A percentile compares a stretch with the other conserved stretches of the same genome.
Evolutionary conservation across 2,329 filamentous ascomycete genomes (phyloP).

Genomic region (Scedosporium minutisporum): DNA sequence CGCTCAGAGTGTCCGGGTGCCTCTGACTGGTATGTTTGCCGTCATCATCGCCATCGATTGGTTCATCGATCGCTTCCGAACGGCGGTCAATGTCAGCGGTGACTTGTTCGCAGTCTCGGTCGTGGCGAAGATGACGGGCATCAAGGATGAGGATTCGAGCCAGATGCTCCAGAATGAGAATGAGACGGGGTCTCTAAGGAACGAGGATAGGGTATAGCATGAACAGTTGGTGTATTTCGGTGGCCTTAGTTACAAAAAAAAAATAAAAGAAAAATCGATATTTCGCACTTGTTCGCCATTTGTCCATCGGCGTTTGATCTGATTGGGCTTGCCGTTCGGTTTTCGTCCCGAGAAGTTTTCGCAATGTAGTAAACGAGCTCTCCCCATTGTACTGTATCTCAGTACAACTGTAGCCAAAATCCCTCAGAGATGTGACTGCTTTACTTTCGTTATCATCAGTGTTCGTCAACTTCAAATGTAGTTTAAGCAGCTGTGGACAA

Average conservation of each 20-base stretch:
- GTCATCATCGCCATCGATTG: conserved; percentile 45
- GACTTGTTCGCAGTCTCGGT: conserved; percentile 35
- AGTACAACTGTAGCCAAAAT: no score
- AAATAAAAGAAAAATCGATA: background rate
- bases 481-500: background rate
- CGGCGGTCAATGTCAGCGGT: conserved; percentile 39
- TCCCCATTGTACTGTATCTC: no score
- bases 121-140: conserved; percentile 28
- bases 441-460: background rate
- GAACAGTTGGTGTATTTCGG: background rate
- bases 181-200: background rate
- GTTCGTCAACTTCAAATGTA: background rate
- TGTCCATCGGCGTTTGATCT: no score
- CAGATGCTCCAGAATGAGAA: background rate
- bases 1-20: conserved; percentile 31
- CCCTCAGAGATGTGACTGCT: background rate
- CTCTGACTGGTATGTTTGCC: conserved; percentile 38
- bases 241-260: background rate
- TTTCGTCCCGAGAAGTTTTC: no score
- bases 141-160: conserved; percentile 12
- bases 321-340: no score
- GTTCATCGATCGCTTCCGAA: conserved; percentile 47
- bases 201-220: background rate
- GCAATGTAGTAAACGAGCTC: no score
- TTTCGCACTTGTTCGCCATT: no score